phyloP scores from a whole-genome alignment of 257 asterid genomes.

The Jasminum sambac region DNA sequence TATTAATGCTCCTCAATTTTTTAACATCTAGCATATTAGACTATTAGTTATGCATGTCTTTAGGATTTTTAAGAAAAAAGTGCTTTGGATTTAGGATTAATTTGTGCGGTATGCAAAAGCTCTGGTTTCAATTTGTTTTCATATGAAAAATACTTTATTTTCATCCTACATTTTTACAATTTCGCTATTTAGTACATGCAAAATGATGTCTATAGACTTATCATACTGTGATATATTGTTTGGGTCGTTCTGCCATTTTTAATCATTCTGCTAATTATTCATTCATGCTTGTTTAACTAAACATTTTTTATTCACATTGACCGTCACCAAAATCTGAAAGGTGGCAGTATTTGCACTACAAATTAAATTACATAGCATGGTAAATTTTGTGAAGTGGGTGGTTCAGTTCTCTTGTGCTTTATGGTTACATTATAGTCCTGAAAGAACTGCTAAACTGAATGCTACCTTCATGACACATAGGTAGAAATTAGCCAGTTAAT shows the following conservation, averaged over 20 bases:
- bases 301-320: neutral
- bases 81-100: neutral
- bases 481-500: neutral
- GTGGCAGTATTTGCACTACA: neutral
- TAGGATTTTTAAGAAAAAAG: too few relatives aligned
- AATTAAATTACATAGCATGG: neutral
- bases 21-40: neutral
- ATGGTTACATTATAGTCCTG: neutral
- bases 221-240: neutral
- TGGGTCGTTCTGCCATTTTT: neutral
- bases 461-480: neutral
- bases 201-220: too few relatives aligned
- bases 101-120: neutral
- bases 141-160: too few relatives aligned
- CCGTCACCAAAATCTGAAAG: neutral
- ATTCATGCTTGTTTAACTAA: neutral
- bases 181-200: too few relatives aligned
- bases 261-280: too few relatives aligned
- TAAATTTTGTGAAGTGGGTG: too few relatives aligned
- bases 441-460: neutral
- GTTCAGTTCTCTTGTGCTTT: neutral
- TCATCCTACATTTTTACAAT: too few relatives aligned
- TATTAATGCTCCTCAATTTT: neutral
- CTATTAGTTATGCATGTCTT: neutral
- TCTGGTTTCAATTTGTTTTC: too few relatives aligned